Evolutionary conservation across 1,284 basidiomycete genomes (phyloP).

Genomic region (Puccinia brachypodii): DNA sequence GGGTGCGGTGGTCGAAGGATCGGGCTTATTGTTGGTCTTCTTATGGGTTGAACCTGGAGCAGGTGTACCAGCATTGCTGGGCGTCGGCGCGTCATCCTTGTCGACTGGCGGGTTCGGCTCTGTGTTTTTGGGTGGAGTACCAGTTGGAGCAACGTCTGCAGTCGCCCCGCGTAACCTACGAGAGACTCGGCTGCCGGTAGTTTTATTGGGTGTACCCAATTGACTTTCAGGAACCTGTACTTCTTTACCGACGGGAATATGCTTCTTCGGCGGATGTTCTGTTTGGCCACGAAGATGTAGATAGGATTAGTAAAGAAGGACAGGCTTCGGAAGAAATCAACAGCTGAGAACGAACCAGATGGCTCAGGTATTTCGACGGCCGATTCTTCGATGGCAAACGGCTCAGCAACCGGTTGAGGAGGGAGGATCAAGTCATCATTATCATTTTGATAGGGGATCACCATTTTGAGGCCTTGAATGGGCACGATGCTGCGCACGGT

Average conservation of each 20-base stretch:
- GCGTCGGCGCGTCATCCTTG: conserved; percentile 33
- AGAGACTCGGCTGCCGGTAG: conserved; percentile 32
- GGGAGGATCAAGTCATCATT: conserved; percentile 51
- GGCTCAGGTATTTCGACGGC: conserved; percentile 78
- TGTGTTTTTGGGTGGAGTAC: conserved; percentile 23
- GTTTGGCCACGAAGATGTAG: background rate
- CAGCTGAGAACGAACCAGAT: conserved; percentile 65
- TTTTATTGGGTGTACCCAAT: conserved; percentile 39
- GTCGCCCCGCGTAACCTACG: conserved; percentile 45
- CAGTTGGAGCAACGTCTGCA: conserved; percentile 27
- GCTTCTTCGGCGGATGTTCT: conserved; percentile 14
- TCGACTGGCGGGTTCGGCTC: background rate
- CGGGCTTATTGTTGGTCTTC: conserved; percentile 31
- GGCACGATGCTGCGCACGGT: conserved; percentile 72
- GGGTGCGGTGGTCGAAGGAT: conserved; percentile 17
- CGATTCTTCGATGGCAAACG: conserved; percentile 63
- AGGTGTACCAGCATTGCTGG: conserved; percentile 32
- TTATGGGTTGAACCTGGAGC: conserved; percentile 1
- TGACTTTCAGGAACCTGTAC: conserved; percentile 25
- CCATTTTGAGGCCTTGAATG: conserved; percentile 62
- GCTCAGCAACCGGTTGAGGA: conserved; percentile 66
- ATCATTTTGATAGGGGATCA: conserved; percentile 56
- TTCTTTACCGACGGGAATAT: conserved; percentile 27
- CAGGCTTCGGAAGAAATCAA: background rate
- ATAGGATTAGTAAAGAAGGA: background rate